phyloP scores from a whole-genome alignment of 768 basidiomycete genomes.

The Strobilomyces dryophilus region DNA sequence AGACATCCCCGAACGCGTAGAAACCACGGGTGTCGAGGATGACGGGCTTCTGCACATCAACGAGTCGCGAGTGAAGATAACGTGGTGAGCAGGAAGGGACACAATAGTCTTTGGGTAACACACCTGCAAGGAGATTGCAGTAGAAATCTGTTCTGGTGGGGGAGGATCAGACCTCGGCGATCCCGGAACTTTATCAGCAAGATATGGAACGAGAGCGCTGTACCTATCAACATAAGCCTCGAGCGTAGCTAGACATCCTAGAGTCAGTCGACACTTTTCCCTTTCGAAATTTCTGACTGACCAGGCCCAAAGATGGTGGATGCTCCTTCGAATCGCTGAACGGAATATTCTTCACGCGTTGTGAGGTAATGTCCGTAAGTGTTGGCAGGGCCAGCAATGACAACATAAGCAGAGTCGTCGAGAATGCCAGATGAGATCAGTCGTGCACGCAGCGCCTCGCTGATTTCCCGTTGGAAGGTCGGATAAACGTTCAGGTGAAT shows the following conservation, averaged over 20 bases:
- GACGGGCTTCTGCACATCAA: conserved; percentile 46
- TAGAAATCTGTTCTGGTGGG: conserved; percentile 58
- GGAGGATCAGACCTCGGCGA: conserved; percentile 59
- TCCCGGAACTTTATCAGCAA: conserved; percentile 45
- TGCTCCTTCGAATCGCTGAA: conserved; percentile 80
- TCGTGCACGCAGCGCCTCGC: conserved; percentile 61
- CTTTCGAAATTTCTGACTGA: conserved; percentile 32
- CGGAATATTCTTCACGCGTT: conserved; percentile 66
- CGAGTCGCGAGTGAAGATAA: neutral
- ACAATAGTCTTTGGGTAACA: neutral
- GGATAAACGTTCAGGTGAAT: neutral
- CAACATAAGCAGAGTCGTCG: conserved; percentile 67
- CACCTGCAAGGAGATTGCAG: conserved; percentile 67
- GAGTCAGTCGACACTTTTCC: neutral
- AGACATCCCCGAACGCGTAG: conserved; percentile 58
- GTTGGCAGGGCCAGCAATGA: conserved; percentile 78
- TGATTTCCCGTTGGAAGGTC: conserved; percentile 20
- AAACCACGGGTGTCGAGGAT: conserved; percentile 55
- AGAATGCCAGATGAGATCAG: conserved; percentile 62
- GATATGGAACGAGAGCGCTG: conserved; percentile 57
- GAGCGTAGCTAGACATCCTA: conserved; percentile 50
- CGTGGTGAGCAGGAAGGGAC: neutral
- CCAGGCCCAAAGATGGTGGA: conserved; percentile 75
- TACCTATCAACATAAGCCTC: conserved; percentile 81
- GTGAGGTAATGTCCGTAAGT: conserved; percentile 74